Evolutionary conservation across 805 yeast genomes (phyloP).

Genomic region (Lipomyces sp.): DNA sequence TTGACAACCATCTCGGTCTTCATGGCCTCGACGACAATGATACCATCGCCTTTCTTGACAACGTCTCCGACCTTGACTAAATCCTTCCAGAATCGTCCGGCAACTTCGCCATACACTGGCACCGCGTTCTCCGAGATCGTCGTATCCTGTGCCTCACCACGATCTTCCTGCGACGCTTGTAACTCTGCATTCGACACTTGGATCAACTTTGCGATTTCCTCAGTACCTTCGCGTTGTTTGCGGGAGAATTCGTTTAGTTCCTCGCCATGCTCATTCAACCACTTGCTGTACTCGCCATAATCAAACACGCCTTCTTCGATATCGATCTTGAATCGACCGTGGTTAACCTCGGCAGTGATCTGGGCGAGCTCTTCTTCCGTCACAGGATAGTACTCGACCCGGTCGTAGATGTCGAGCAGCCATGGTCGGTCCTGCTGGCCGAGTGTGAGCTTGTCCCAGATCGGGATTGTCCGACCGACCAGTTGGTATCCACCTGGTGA

Average conservation of each 20-base stretch:
- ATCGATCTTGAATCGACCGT: constrained; percentile 79
- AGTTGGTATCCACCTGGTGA: constrained; percentile 99
- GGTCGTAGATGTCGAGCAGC: constrained; percentile 91
- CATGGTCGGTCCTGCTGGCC: constrained; percentile 81
- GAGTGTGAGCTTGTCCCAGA: constrained; percentile 91
- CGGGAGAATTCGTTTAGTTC: constrained; percentile 73
- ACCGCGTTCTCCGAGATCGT: constrained; percentile 78
- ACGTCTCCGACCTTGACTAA: constrained; percentile 76
- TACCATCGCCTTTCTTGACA: constrained; percentile 74
- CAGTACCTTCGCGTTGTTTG: constrained; percentile 80
- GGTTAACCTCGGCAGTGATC: constrained; percentile 71
- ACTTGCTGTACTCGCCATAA: constrained; percentile 73
- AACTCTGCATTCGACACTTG: constrained; percentile 80
- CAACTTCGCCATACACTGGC: constrained; percentile 87
- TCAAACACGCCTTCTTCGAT: constrained; percentile 80
- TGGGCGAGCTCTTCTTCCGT: constrained; percentile 79
- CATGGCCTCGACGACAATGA: constrained; percentile 95
- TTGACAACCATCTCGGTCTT: constrained; percentile 93
- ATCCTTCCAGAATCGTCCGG: constrained; percentile 96
- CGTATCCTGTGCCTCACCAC: constrained; percentile 53
- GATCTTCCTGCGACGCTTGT: constrained; percentile 54
- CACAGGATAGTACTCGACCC: constrained; percentile 92
- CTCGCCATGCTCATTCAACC: constrained; percentile 74
- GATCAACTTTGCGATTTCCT: constrained; percentile 82
- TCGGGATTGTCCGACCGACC: constrained; percentile 95